These are phyloP conservation scores for Peribolospora baueri DNA, from an alignment of 768 basidiomycete species.

Conservation along the genomic window DNA sequence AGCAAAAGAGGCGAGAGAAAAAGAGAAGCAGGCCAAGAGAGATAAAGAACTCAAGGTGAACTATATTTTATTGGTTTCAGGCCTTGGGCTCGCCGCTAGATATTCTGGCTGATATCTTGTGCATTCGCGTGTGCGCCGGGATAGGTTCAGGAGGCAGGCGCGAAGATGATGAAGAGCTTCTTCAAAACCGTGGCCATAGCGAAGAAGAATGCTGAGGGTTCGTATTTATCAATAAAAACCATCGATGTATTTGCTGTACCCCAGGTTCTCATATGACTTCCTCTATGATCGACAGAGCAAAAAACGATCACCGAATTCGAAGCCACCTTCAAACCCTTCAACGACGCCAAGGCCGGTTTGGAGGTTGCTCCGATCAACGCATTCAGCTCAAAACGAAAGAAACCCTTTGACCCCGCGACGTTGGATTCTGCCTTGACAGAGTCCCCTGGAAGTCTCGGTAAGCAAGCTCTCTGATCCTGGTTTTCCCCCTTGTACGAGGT, in stretches of 20 bases:
- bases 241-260: background rate
- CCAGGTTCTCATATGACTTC: background rate
- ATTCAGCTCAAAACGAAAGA: constrained; percentile 21
- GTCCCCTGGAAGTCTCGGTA: no score
- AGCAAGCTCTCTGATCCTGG: no score
- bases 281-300: background rate
- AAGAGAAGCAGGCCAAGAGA: constrained; percentile 24
- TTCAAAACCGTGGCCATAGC: no score
- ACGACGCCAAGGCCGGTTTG: constrained; percentile 35
- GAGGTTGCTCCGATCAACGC: constrained; percentile 48
- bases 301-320: constrained; percentile 40
- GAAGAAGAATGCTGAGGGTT: background rate
- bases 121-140: no score
- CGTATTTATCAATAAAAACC: background rate
- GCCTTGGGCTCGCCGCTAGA: no score
- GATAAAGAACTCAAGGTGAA: constrained; percentile 36
- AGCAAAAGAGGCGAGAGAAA: constrained; percentile 7
- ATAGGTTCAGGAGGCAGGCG: no score
- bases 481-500: no score
- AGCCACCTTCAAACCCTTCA: constrained; percentile 50
- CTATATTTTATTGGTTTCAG: no score
- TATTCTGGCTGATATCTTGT: no score
- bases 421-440: no score
- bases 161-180: no score
- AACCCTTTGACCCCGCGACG: no score